phyloP scores from a whole-genome alignment of 306 rosid species.

The Chamaecrista fasciculata region DNA sequence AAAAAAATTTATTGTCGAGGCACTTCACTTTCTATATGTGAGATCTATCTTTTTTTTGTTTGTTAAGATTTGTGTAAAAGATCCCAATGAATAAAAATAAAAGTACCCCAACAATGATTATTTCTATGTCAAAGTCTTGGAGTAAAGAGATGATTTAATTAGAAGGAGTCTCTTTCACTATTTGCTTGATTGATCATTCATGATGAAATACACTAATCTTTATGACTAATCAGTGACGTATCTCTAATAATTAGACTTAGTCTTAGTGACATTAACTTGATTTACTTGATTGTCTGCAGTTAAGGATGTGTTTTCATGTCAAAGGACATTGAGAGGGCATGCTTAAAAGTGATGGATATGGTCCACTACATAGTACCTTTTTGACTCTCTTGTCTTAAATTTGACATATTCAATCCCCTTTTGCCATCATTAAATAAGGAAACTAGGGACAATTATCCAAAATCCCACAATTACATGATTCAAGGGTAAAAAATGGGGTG shows the following conservation, averaged over 20 bases:
- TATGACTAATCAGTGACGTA: no score
- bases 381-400: conserved; percentile 1
- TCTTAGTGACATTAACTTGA: background rate
- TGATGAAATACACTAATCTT: no score
- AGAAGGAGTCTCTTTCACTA: no score
- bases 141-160: no score
- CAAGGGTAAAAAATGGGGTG: background rate
- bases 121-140: no score
- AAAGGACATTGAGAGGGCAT: conserved; percentile 6
- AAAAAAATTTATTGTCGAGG: no score
- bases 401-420: conserved; percentile 15
- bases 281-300: background rate
- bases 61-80: no score
- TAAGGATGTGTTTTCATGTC: background rate
- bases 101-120: no score
- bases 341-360: conserved; percentile 7
- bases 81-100: no score
- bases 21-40: no score
- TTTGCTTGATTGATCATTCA: no score
- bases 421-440: background rate
- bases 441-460: background rate
- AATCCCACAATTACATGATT: background rate
- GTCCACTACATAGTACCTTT: background rate
- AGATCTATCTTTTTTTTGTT: no score
- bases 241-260: background rate